These are phyloP conservation scores for Chlorella sp. DNA, from an alignment of 139 green algal genomes.

Conservation along the genomic window DNA sequence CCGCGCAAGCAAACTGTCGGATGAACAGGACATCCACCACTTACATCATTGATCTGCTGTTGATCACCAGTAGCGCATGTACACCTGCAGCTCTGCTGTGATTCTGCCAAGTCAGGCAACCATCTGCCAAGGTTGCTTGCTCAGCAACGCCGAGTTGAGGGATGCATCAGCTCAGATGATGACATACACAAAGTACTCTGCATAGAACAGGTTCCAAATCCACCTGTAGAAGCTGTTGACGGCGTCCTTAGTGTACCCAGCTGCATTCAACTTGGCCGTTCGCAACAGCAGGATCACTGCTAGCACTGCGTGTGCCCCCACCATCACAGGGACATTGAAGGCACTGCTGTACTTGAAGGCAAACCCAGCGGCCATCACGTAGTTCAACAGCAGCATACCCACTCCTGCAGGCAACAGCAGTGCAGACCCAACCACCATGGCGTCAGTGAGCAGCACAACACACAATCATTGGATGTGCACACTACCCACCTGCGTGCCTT, in stretches of 20 bases:
- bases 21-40: too few relatives aligned
- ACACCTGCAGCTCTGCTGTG: too few relatives aligned
- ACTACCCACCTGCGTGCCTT: too few relatives aligned
- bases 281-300: conserved; percentile 47
- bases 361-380: conserved; percentile 66
- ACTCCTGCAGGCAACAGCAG: conserved; percentile 38
- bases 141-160: too few relatives aligned
- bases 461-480: background rate
- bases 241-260: background rate
- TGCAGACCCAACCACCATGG: conserved; percentile 20
- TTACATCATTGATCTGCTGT: too few relatives aligned
- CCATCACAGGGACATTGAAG: conserved; percentile 85
- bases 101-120: too few relatives aligned
- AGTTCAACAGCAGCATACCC: conserved; percentile 86
- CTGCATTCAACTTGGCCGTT: conserved; percentile 45
- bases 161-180: too few relatives aligned
- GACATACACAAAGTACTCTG: too few relatives aligned
- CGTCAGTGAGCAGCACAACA: background rate
- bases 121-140: too few relatives aligned
- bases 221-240: conserved; percentile 78
- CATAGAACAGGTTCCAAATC: conserved; percentile 98
- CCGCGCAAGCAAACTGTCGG: too few relatives aligned
- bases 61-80: too few relatives aligned
- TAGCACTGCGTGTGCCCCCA: conserved; percentile 66
- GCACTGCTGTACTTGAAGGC: conserved; percentile 45